Conservation (phyloP, 2,329 filamentous ascomycete species). For the Bipolaris bicolor region DNA sequence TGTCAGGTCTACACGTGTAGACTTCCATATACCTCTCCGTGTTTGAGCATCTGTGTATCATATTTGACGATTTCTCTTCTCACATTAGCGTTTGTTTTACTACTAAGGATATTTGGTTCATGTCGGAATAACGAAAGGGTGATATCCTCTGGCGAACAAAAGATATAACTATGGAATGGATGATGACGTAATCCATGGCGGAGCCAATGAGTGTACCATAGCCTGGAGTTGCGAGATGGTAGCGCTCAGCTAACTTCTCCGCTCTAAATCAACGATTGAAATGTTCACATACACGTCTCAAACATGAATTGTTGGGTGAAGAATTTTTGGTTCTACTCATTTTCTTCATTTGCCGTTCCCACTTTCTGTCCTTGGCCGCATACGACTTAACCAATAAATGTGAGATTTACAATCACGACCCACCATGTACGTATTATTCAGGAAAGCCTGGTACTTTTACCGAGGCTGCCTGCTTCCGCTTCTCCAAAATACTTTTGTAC, state of each 20-base stretch:
- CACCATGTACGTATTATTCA: too few relatives aligned
- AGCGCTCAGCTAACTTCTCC: constrained; percentile 39
- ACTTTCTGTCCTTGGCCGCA: too few relatives aligned
- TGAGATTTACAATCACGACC: too few relatives aligned
- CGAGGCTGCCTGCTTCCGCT: background rate
- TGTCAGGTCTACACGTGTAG: constrained; percentile 37
- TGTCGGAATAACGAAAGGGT: constrained; percentile 31
- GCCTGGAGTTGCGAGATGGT: constrained; percentile 39
- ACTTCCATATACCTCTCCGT: constrained; percentile 38
- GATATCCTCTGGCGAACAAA: constrained; percentile 29
- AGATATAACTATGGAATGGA: constrained; percentile 27
- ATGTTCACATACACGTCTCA: constrained; percentile 7
- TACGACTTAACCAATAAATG: too few relatives aligned
- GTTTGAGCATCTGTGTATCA: constrained; percentile 42
- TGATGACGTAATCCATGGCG: constrained; percentile 25
- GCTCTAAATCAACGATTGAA: constrained; percentile 34
- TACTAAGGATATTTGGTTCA: constrained; percentile 31
- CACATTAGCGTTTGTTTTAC: constrained; percentile 39
- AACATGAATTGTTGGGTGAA: background rate
- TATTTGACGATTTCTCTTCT: constrained; percentile 44
- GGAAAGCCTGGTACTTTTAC: too few relatives aligned
- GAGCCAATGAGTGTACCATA: constrained; percentile 37
- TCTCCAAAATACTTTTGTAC: background rate
- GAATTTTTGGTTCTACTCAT: background rate
- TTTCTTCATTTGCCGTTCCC: background rate